A percentile compares a stretch with the other conserved stretches of the same genome.
Conservation (phyloP, 495 filamentous ascomycete genomes). For the Podospora pseudopauciseta region DNA sequence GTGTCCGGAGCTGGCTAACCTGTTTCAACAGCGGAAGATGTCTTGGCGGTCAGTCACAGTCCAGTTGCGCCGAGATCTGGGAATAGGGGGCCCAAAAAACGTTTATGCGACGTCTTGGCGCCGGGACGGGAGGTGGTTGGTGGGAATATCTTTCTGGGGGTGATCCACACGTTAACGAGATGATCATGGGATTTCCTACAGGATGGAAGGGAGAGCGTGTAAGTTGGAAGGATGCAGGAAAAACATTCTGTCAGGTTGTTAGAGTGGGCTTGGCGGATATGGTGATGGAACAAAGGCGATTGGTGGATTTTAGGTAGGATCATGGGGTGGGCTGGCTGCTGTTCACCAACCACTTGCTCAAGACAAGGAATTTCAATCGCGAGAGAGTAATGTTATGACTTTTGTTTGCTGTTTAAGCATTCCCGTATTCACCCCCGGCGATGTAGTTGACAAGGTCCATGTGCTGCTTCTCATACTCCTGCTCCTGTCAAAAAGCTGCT, state of each 20-base stretch:
- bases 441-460: too few species aligned
- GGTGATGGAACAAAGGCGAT: neutral
- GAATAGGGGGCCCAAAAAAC: neutral
- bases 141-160: conserved; percentile 9
- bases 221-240: neutral
- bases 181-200: neutral
- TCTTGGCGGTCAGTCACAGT: neutral
- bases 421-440: too few species aligned
- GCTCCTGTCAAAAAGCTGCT: too few species aligned
- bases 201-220: neutral
- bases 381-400: neutral
- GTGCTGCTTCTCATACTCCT: too few species aligned
- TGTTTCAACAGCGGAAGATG: neutral
- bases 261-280: too few species aligned
- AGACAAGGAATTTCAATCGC: neutral
- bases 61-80: neutral
- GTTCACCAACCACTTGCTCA: neutral
- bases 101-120: conserved; percentile 17
- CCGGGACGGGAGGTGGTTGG: conserved; percentile 3
- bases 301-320: neutral
- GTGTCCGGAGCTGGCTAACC: neutral
- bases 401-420: too few species aligned
- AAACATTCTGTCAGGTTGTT: neutral
- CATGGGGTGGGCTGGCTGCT: neutral
- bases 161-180: neutral